Evolutionary conservation across 306 rosid species (phyloP), one percentile per base, ranked within the genome.

Genomic region (Medicago ruthenica): DNA sequence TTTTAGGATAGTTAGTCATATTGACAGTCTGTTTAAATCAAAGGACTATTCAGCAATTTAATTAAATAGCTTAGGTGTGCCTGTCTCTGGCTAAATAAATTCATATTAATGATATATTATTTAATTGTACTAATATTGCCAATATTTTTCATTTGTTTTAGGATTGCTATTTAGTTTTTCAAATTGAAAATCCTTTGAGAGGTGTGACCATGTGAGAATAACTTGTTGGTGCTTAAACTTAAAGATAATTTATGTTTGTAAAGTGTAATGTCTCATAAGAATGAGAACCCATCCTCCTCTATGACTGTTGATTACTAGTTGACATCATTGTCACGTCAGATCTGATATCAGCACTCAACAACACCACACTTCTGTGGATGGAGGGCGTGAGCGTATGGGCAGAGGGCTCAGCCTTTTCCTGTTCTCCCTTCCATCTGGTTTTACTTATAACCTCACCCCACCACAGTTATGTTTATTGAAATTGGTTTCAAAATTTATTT

Each of bases 1-100:
- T 59, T 17, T 45, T 37, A 77, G 60, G 60, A 72, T 47, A 66
- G 40, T 57, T 54, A 54, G 41, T 76, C 61, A 70, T 44, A 44
- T 57, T 74, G 41, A 34, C 20, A 21, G 24, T 54, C 42, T 74
- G 51, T 17, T 55, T 79, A 51, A 53, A 59, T 22, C 12, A 15
- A 61, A 53, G 76, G 66, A 50, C 21, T 37, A 3, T 50, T 61
- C n/a, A 51, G 41, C 4, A 16, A 54, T 53, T 76, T 17, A 48
- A 73, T 53, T 66, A 13, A 62, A 36, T 47, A 27, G 68, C 78
- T 64, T 55, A 62, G 69, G 45, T 22, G 47, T 22, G 48, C 27
- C 55, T 39, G 39, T 16, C 54, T 1, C 58, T 45, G 21, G 50
- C 50, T 63, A 20, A 72, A 66, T 65, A 58, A 72, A 66, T 65